Evolutionary conservation across 139 green algal genomes (phyloP), one percentile per base, ranked within the genome.

Genomic region (Picochlorum sp.): DNA sequence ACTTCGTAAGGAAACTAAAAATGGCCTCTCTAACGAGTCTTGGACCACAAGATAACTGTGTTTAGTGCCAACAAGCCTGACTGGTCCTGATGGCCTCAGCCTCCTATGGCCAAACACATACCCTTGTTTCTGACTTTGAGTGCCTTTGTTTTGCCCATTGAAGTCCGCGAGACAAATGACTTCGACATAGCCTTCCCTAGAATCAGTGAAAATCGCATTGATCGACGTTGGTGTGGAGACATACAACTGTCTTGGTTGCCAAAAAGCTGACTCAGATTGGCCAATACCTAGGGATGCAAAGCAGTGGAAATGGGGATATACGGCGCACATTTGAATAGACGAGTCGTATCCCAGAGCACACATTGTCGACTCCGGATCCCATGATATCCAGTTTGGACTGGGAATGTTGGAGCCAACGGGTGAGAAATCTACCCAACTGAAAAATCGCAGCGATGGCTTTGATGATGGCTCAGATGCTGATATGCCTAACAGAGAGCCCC

Each of bases 161-260:
- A 77, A 73, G 38, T 47, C 62, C 24, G 70, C 70, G 24, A 77
- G 49, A 28, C 49, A 51, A n/a, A 60, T 8, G 5, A 41, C 13
- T 60, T 78, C 65, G 47, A 78, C 71, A 66, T 72, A 73, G 6
- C 55, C 4, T 34, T 67, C 45, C 5, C 58, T 49, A 7, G 71
- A 66, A 61, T 78, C 71, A 10, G 71, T 65, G 61, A 84, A 81
- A 8, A 72, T 61, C 14, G 62, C 57, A 26, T 77, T 61, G 21
- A 81, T 15, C 5, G 47, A 57, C 50, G 62, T 62, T 6, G 59
- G 71, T 8, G 68, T 75, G 30, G 72, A 57, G 57, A 81, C 51
- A 52, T 70, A 81, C n/a, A 85, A 68, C 65, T 81, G 71, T 2
- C 73, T 68, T 38, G 61, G 62, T 37, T 80, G 78, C 78, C 78